Evolutionary conservation across 768 basidiomycete species (phyloP), one percentile per base, ranked within the genome.

Genomic region (Strobilomyces echinocephalus): DNA sequence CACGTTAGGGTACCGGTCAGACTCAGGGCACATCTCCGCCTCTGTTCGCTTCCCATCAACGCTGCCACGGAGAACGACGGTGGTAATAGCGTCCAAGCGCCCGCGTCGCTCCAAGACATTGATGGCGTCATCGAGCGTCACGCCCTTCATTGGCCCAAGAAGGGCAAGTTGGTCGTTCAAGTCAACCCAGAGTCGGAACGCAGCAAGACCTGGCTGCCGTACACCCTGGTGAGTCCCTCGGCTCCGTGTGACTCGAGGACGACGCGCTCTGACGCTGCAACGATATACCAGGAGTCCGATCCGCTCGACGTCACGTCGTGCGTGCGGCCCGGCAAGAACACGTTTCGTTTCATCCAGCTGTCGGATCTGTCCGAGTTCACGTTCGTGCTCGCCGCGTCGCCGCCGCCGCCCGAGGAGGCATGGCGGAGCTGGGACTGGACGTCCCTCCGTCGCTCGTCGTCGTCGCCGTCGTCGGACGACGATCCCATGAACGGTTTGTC

Each of bases 271-370:
- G 24, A 24, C 24, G 24, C 24, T 4, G 24, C 24, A 20, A n/a
- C 54, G 30, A 14, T 4, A 24, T 24, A 4, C 24, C 12, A 68
- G 76, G 69, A 66, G 46, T 56, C 62, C 42, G 57, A 57, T 18
- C 62, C 72, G 35, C 50, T 78, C 20, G 72, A 80, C 44, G 67
- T 82, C 43, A 76, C 79, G 38, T 43, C 68, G 4, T 66, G 62
- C 54, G 59, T 82, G 1, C 66, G 57, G 31, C 68, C 72, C 39
- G 82, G 81, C 9, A 63, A 55, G 36, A 84, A 83, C 63, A 62
- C 70, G 5, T 63, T 84, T 49, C 73, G 75, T 35, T 72, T 82
- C 50, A 76, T 82, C 40, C 81, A 82, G 33, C 64, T 84, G 15
- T 70, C 71, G 7, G 63, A 68, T 46, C 65, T 80, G 58, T 65